phyloP scores from a whole-genome alignment of 1,284 basidiomycete genomes.

The Agroathelia rolfsii region DNA sequence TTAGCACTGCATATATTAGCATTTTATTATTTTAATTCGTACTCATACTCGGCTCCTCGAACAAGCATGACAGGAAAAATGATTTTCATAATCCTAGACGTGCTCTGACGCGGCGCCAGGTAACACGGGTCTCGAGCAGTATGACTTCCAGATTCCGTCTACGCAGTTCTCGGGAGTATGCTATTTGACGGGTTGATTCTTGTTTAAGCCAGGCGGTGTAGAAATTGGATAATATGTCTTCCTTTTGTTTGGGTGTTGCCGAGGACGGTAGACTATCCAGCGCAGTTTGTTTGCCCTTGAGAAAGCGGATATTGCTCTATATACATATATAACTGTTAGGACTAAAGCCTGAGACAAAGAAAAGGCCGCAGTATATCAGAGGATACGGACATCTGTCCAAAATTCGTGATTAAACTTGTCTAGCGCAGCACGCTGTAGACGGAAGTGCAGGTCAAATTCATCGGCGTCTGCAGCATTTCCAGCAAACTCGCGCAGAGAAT shows the following conservation, averaged over 20 bases:
- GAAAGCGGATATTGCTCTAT: slow-evolving; percentile 67
- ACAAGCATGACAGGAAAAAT: too few relatives aligned
- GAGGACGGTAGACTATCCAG: slow-evolving; percentile 45
- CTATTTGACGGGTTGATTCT: slow-evolving; percentile 44
- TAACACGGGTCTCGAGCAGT: slow-evolving; percentile 38
- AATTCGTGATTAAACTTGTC: slow-evolving; percentile 66
- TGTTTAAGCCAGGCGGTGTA: slow-evolving; percentile 63
- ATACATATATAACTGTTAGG: slow-evolving; percentile 2
- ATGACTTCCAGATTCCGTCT: slow-evolving; percentile 47
- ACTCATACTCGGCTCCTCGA: too few relatives aligned
- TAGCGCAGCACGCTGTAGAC: slow-evolving; percentile 54
- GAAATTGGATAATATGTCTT: slow-evolving; percentile 58
- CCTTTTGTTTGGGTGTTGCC: slow-evolving; percentile 41
- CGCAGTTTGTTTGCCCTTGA: slow-evolving; percentile 48
- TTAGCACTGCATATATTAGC: too few relatives aligned
- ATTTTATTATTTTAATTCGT: too few relatives aligned
- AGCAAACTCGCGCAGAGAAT: slow-evolving; percentile 62
- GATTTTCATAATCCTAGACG: too few relatives aligned
- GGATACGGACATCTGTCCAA: slow-evolving; percentile 60
- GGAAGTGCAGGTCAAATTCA: slow-evolving; percentile 53
- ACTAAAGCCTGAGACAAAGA: slow-evolving; percentile 5
- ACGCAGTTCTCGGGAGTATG: slow-evolving; percentile 56
- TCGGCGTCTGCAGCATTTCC: slow-evolving; percentile 19
- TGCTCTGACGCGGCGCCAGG: too few relatives aligned
- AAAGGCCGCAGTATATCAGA: slow-evolving; percentile 1